Conservation (phyloP, 768 basidiomycete species). For the Amanita pseudoporphyria region DNA sequence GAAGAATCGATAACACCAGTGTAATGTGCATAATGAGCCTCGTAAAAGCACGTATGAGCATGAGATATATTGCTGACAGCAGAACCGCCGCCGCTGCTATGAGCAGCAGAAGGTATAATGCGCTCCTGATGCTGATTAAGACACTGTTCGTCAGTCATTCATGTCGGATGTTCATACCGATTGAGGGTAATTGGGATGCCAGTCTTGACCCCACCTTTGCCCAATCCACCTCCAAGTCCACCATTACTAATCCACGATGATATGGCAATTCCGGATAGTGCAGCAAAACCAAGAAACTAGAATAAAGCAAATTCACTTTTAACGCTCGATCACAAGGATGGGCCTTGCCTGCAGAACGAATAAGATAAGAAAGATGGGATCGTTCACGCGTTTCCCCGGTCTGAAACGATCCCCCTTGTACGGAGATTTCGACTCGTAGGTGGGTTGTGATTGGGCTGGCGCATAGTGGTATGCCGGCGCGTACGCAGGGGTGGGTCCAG, state of each 20-base stretch:
- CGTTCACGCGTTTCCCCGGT: conserved; percentile 61
- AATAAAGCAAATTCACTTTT: background rate
- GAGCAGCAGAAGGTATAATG: conserved; percentile 68
- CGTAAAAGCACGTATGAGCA: conserved; percentile 66
- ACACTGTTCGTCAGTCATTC: background rate
- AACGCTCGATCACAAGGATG: background rate
- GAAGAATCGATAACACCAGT: conserved; percentile 46
- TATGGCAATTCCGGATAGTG: conserved; percentile 56
- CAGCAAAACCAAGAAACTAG: conserved; percentile 61
- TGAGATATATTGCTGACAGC: conserved; percentile 56
- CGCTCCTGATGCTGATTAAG: conserved; percentile 37
- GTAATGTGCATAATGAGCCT: conserved; percentile 71
- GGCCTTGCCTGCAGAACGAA: conserved; percentile 57
- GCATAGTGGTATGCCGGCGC: conserved; percentile 11
- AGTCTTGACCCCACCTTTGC: conserved; percentile 42
- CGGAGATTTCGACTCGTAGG: conserved; percentile 35
- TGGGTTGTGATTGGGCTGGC: conserved; percentile 16
- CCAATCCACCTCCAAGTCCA: conserved; percentile 68
- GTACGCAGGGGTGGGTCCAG: conserved; percentile 14
- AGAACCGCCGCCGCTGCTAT: conserved; percentile 60
- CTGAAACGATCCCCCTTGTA: conserved; percentile 57
- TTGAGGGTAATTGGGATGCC: conserved; percentile 60
- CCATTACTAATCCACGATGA: conserved; percentile 50
- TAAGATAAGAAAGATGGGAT: conserved; percentile 59
- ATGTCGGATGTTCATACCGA: conserved; percentile 29